These are phyloP conservation scores for Alternaria incomplexa DNA, from an alignment of 2,329 filamentous ascomycete species.

Conservation along the genomic window DNA sequence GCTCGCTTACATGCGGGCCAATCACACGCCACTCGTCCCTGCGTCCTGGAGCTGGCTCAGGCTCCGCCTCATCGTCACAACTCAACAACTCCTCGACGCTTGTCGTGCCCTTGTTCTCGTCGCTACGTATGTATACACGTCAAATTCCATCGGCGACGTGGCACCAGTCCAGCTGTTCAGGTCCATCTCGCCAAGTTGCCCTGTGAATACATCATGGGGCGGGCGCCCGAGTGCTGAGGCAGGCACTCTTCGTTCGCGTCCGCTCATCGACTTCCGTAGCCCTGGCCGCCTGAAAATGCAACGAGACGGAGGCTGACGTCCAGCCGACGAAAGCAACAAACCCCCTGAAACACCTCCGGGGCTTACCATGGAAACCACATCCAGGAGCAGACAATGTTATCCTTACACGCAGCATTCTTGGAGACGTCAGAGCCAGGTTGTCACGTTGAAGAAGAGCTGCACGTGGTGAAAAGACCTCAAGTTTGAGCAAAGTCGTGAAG, in stretches of 20 bases:
- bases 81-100: conserved; percentile 1
- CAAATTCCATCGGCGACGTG: not conserved
- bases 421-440: not conserved
- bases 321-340: not conserved
- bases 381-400: not conserved
- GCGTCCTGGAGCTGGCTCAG: conserved; percentile 8
- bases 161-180: not conserved
- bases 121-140: not conserved
- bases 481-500: not conserved
- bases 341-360: not conserved
- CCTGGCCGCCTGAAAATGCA: not conserved
- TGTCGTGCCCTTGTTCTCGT: not conserved
- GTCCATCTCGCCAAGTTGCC: not conserved
- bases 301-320: not conserved
- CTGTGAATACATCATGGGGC: conserved; percentile 6
- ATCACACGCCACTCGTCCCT: conserved; percentile 5
- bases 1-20: conserved; percentile 5
- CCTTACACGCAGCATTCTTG: not conserved
- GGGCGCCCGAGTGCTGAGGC: not conserved
- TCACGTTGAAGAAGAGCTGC: not conserved
- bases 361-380: not conserved
- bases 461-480: not conserved
- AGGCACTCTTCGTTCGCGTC: not conserved
- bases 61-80: conserved; percentile 3
- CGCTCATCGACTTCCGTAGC: not conserved